Base-by-base conservation (phyloP, 345 rosid species). In the Rhodamnia argentea region DNA sequence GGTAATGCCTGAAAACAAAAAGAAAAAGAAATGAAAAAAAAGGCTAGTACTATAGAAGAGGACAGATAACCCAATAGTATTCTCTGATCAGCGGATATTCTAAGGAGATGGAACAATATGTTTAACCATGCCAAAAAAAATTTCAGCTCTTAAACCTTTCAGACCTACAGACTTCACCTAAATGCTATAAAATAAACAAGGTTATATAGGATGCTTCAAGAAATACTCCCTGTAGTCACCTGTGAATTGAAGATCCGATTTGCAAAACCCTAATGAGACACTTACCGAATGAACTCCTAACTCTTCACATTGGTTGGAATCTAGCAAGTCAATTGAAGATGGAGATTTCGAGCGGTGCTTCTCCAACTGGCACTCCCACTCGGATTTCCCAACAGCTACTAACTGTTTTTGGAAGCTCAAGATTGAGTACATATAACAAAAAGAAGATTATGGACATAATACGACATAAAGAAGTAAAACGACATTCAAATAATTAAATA, bases 241-340 rank as follows among this genome's bases (percentile, higher is more conserved):
- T 70, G 7, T 1, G 24, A 37, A 37, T 37, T 37, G 4, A 70
- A 70, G 81, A 70, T 18, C 7, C 13, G 2, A 18, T 70, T 70
- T 70, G 37, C 47, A 37, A 64, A 70, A 70, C 26, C 47, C 47
- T 18, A 70, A 70, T 37, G 18, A 70, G 64, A 84, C 40, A 89
- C 93, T n/a, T 74, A 95, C 97, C 95, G 93, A 95, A 87, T 87
- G 86, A 86, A 94, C 32, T 52, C 86, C 89, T 91, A 95, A 86
- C 84, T 90, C 91, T 84, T 55, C 82, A 89, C 97, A 94, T 3
- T 88, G 90, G 53, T 87, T 88, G 51, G 75, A 88, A 57, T 86
- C 83, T 83, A 95, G 94, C 88, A 95, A 89, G 82, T 93, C 96
- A 89, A 95, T 95, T 4, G 18, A 87, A 16, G 93, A 90, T 13